These are phyloP conservation scores for Pythium phragmitis DNA, from an alignment of 352 stramenopile species.

Conservation along the genomic window DNA sequence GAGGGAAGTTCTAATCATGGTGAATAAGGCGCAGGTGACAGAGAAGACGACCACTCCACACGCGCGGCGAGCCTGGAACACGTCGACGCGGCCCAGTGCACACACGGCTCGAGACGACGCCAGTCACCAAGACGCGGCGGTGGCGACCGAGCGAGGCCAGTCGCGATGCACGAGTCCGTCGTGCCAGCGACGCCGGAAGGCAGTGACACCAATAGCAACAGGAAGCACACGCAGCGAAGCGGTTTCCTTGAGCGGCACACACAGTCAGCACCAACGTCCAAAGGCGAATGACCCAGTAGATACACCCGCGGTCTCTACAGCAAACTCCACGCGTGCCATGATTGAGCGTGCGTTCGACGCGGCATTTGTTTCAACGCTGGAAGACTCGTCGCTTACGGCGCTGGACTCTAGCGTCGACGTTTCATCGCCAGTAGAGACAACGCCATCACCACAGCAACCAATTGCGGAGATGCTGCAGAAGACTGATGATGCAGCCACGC, in stretches of 20 bases:
- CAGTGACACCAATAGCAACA: background rate
- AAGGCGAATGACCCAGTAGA: background rate
- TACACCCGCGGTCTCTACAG: background rate
- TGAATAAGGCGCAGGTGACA: constrained; percentile 1
- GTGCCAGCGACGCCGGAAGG: constrained; percentile 10
- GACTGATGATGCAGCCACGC: background rate
- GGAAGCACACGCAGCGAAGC: background rate
- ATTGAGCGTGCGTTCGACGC: constrained; percentile 54
- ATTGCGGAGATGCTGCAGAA: background rate
- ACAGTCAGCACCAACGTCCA: background rate
- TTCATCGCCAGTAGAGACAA: background rate
- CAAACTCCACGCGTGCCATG: constrained; percentile 37
- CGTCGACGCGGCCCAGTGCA: constrained; percentile 37
- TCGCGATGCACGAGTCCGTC: constrained; percentile 20
- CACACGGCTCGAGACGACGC: background rate
- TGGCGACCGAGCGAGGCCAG: background rate
- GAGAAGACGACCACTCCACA: background rate
- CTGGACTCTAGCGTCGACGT: constrained; percentile 4
- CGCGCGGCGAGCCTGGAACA: constrained; percentile 44
- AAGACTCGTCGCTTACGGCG: constrained; percentile 4
- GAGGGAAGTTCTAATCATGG: background rate
- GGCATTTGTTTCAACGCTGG: constrained; percentile 30
- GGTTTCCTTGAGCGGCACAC: background rate
- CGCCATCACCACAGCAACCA: background rate
- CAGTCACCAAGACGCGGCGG: background rate